A percentile compares a stretch with the other conserved stretches of the same genome.
Conservation (phyloP, 805 yeast genomes). For the Zygoascus ofunaensis region DNA sequence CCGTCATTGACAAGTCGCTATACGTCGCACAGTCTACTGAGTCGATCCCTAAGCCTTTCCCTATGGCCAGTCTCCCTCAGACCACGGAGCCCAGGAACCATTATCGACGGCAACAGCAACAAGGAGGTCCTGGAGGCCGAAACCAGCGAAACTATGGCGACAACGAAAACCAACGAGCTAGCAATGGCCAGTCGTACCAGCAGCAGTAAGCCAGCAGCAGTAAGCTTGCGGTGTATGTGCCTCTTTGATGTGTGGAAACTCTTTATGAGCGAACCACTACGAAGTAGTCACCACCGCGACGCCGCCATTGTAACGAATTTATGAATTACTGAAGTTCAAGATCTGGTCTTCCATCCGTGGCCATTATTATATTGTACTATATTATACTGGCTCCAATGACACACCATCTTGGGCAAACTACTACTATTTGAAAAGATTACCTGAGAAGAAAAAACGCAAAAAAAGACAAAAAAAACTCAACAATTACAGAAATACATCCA, state of each 20-base stretch:
- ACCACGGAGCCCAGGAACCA: conserved; percentile 7
- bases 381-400: too few species aligned
- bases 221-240: conserved; percentile 2
- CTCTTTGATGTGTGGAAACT: not conserved
- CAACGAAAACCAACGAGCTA: not conserved
- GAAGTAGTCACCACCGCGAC: too few species aligned
- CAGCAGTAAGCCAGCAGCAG: conserved; percentile 13
- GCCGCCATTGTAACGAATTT: too few species aligned
- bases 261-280: not conserved
- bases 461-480: too few species aligned
- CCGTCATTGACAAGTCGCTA: conserved; percentile 77
- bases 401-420: too few species aligned
- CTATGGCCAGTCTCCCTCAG: conserved; percentile 41
- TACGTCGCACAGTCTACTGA: conserved; percentile 62
- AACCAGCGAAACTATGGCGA: not conserved
- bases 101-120: conserved; percentile 6
- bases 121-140: conserved; percentile 5
- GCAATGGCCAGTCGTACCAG: conserved; percentile 8
- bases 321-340: too few species aligned
- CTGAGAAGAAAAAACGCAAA: too few species aligned
- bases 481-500: too few species aligned
- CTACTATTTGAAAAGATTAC: too few species aligned
- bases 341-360: too few species aligned
- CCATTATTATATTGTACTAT: too few species aligned
- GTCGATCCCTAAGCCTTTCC: conserved; percentile 82